phyloP scores from a whole-genome alignment of 768 basidiomycete species.

The Fibroporia radiculosa region DNA sequence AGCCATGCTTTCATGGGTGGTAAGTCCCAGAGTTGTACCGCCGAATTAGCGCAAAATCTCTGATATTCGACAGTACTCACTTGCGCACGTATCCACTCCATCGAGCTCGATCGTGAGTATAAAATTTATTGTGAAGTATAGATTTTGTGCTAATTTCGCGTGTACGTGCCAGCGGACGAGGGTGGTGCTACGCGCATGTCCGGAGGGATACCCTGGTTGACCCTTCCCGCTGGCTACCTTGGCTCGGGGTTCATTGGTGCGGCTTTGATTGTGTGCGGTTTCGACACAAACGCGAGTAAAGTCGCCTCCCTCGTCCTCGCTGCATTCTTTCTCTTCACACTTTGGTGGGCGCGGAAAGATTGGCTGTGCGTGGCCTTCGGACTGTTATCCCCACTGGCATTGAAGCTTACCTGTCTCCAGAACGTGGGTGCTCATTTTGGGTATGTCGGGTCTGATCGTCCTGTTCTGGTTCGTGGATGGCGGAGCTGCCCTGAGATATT shows the following conservation, averaged over 20 bases:
- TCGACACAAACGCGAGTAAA: slow-evolving; percentile 85
- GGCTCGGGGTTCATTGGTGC: slow-evolving; percentile 86
- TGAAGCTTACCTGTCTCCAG: slow-evolving; percentile 38
- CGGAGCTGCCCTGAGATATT: slow-evolving; percentile 67
- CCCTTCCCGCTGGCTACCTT: slow-evolving; percentile 80
- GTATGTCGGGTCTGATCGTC: slow-evolving; percentile 73
- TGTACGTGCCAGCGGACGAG: slow-evolving; percentile 59
- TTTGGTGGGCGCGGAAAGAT: slow-evolving; percentile 82
- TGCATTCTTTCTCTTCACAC: slow-evolving; percentile 78
- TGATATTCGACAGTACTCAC: slow-evolving; percentile 61
- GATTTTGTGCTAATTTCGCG: no score
- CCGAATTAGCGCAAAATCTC: neutral
- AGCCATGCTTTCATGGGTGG: slow-evolving; percentile 74
- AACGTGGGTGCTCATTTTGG: slow-evolving; percentile 70
- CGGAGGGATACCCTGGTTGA: slow-evolving; percentile 75
- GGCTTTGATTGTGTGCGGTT: slow-evolving; percentile 78
- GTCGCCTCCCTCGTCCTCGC: slow-evolving; percentile 73
- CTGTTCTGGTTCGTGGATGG: slow-evolving; percentile 80
- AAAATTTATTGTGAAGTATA: no score
- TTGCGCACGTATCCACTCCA: slow-evolving; percentile 79
- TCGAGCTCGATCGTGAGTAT: slow-evolving; percentile 75
- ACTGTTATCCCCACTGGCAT: no score
- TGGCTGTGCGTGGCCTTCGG: slow-evolving; percentile 45
- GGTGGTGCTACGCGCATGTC: slow-evolving; percentile 85
- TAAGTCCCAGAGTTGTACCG: slow-evolving; percentile 5